phyloP scores from a whole-genome alignment of 768 basidiomycete genomes.

The Gymnopilus junonius region DNA sequence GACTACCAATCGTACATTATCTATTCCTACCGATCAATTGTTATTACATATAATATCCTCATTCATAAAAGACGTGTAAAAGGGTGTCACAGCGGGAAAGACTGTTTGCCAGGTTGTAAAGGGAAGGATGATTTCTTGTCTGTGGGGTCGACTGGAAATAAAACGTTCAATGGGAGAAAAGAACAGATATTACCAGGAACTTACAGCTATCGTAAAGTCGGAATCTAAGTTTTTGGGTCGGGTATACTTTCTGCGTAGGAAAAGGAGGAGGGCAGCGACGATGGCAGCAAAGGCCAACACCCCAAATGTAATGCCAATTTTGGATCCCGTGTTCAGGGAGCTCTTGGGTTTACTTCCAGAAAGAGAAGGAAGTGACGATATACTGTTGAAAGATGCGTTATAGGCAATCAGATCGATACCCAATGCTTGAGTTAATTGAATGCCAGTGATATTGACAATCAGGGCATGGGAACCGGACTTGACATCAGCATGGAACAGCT shows the following conservation, averaged over 20 bases:
- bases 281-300: neutral
- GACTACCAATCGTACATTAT: too few species aligned
- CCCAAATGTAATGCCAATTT: slow-evolving; percentile 21
- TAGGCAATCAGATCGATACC: slow-evolving; percentile 45
- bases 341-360: neutral
- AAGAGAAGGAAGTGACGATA: slow-evolving; percentile 8
- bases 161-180: neutral
- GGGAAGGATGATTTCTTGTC: neutral
- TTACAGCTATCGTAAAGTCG: neutral
- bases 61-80: too few species aligned
- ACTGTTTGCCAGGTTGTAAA: neutral
- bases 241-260: neutral
- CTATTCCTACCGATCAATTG: too few species aligned
- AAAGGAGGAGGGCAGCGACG: neutral
- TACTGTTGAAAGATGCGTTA: too few species aligned
- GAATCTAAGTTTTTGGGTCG: slow-evolving; percentile 1
- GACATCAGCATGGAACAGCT: slow-evolving; percentile 38
- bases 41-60: too few species aligned
- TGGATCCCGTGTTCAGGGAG: slow-evolving; percentile 2
- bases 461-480: slow-evolving; percentile 39
- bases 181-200: neutral
- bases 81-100: too few species aligned
- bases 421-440: slow-evolving; percentile 32
- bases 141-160: neutral
- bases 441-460: slow-evolving; percentile 38